A percentile compares a stretch with the other conserved stretches of the same genome.
Evolutionary conservation across 257 asterid genomes (phyloP).

Genomic region (Capsicum pubescens): DNA sequence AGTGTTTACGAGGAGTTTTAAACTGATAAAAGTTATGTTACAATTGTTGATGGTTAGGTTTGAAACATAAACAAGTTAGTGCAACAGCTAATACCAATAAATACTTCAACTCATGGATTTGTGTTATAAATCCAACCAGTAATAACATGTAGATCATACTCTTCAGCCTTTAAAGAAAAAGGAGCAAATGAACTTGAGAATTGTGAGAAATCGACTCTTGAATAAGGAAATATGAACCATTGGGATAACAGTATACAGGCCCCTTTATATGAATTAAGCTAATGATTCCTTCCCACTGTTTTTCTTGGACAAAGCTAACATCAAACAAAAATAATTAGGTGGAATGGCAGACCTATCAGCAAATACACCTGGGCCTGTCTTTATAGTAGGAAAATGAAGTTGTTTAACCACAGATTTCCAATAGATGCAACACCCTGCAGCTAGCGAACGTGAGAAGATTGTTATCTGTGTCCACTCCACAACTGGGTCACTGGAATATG

Average conservation of each 20-base stretch:
- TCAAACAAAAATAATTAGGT: background rate
- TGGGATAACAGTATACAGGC: background rate
- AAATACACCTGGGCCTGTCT: too few species aligned
- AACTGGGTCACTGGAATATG: background rate
- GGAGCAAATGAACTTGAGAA: background rate
- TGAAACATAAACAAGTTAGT: conserved; percentile 11
- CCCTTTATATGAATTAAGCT: background rate
- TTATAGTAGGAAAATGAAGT: background rate
- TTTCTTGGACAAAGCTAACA: background rate
- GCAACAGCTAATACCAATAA: background rate
- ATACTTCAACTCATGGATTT: background rate
- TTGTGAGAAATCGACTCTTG: background rate
- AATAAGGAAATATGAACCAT: background rate
- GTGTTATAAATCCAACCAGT: background rate
- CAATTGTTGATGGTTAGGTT: background rate
- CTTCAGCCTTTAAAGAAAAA: background rate
- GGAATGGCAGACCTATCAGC: too few species aligned
- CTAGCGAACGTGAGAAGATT: background rate
- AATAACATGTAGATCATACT: background rate
- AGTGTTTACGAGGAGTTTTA: background rate
- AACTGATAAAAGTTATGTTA: conserved; percentile 3
- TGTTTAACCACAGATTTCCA: background rate
- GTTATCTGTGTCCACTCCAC: too few species aligned
- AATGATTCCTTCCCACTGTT: background rate
- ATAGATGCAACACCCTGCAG: background rate